phyloP scores from a whole-genome alignment of 306 rosid species.

The Vicia faba region DNA sequence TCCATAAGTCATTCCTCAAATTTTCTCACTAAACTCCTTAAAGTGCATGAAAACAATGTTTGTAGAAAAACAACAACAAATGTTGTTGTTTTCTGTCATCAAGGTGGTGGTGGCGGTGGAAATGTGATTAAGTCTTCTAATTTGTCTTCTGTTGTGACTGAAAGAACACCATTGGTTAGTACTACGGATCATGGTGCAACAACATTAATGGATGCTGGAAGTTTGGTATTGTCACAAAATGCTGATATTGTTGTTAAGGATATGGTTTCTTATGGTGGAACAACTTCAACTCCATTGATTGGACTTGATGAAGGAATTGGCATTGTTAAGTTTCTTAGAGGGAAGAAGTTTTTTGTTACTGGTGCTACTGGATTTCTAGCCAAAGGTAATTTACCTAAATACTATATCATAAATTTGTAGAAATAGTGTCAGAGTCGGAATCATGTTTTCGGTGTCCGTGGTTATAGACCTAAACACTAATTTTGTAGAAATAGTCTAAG shows the following conservation, averaged over 20 bases:
- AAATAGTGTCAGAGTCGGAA: too few relatives aligned
- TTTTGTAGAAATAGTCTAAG: too few relatives aligned
- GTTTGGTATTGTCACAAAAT: conserved; percentile 61
- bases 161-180: conserved; percentile 39
- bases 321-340: conserved; percentile 75
- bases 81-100: conserved; percentile 62
- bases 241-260: conserved; percentile 59
- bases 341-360: conserved; percentile 76
- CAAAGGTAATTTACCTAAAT: conserved; percentile 53
- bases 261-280: conserved; percentile 60
- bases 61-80: conserved; percentile 44
- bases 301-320: conserved; percentile 82
- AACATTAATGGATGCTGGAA: conserved; percentile 61
- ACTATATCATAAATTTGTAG: background rate
- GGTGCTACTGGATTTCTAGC: conserved; percentile 97
- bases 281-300: conserved; percentile 43
- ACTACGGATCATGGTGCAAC: conserved; percentile 48
- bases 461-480: too few relatives aligned
- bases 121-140: conserved; percentile 54
- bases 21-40: conserved; percentile 39
- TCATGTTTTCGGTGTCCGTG: too few relatives aligned
- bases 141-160: conserved; percentile 49
- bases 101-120: conserved; percentile 47
- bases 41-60: conserved; percentile 39
- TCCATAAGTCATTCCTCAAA: conserved; percentile 53